These are phyloP conservation scores for Draba incana DNA, from an alignment of 345 rosid species.

Conservation along the genomic window DNA sequence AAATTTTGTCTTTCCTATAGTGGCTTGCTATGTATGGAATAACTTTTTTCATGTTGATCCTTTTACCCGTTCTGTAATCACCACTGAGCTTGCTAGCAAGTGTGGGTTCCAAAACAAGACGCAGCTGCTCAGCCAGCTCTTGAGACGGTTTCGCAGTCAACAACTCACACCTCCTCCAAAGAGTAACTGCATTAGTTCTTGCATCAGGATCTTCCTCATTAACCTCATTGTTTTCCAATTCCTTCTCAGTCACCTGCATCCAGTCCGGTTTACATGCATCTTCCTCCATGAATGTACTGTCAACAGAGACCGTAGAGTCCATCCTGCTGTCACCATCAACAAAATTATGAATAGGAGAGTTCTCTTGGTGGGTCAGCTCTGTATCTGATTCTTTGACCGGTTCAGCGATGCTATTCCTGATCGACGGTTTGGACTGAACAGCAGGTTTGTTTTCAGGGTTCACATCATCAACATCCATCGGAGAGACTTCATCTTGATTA, in stretches of 20 bases:
- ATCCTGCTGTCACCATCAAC: slow-evolving; percentile 45
- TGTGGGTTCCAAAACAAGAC: slow-evolving; percentile 92
- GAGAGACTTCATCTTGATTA: slow-evolving; percentile 50
- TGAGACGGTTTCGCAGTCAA: slow-evolving; percentile 77
- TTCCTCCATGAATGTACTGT: slow-evolving; percentile 50
- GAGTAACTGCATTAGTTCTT: slow-evolving; percentile 50
- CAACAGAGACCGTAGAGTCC: slow-evolving; percentile 59
- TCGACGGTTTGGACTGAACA: slow-evolving; percentile 41
- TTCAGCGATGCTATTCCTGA: slow-evolving; percentile 49
- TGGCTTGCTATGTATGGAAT: slow-evolving; percentile 97
- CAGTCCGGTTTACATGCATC: slow-evolving; percentile 47
- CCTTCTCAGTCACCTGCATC: slow-evolving; percentile 51
- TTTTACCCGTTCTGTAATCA: slow-evolving; percentile 92
- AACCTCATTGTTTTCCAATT: slow-evolving; percentile 48
- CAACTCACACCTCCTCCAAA: slow-evolving; percentile 86
- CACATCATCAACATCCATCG: slow-evolving; percentile 69
- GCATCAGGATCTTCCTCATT: slow-evolving; percentile 52
- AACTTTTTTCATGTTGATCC: slow-evolving; percentile 98
- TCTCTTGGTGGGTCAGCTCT: slow-evolving; percentile 45
- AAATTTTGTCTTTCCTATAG: slow-evolving; percentile 90
- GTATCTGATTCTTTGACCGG: slow-evolving; percentile 46
- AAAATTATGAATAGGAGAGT: slow-evolving; percentile 34
- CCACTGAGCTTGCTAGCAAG: slow-evolving; percentile 95
- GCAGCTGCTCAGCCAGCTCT: slow-evolving; percentile 92
- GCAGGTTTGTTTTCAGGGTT: slow-evolving; percentile 47